Conservation (phyloP, 352 stramenopile genomes). For the Peronospora destructor region DNA sequence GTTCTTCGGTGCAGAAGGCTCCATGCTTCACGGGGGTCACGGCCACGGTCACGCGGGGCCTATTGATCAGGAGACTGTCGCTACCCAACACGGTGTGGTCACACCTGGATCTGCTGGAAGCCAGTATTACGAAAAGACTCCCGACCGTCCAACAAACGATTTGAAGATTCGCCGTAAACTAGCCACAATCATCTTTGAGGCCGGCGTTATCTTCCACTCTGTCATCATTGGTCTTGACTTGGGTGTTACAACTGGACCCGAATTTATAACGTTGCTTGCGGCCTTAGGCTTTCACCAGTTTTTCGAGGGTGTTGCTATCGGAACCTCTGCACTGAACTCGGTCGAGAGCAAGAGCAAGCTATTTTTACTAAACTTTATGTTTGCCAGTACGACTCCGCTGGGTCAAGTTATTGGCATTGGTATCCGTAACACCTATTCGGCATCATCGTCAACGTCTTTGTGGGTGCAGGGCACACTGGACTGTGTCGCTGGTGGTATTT, state of each 20-base stretch:
- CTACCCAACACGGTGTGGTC: not conserved
- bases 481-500: conserved; percentile 57
- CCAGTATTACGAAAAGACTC: not conserved
- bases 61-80: not conserved
- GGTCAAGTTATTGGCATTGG: conserved; percentile 52
- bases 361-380: conserved; percentile 39
- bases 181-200: conserved; percentile 45
- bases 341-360: conserved; percentile 32
- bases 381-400: conserved; percentile 50
- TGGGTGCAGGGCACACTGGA: conserved; percentile 60
- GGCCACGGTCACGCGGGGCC: conserved; percentile 11
- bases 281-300: conserved; percentile 74
- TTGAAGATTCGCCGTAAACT: conserved; percentile 29
- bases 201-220: conserved; percentile 58
- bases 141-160: not conserved
- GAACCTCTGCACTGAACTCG: conserved; percentile 33
- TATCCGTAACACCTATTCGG: conserved; percentile 49
- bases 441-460: conserved; percentile 30
- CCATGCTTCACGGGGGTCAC: conserved; percentile 26
- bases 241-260: conserved; percentile 34
- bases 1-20: conserved; percentile 34
- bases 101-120: not conserved
- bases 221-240: conserved; percentile 65
- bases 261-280: conserved; percentile 54
- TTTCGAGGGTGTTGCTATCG: conserved; percentile 60